phyloP scores from a whole-genome alignment of 352 stramenopile species.

The Halophytophthora polymorphica region DNA sequence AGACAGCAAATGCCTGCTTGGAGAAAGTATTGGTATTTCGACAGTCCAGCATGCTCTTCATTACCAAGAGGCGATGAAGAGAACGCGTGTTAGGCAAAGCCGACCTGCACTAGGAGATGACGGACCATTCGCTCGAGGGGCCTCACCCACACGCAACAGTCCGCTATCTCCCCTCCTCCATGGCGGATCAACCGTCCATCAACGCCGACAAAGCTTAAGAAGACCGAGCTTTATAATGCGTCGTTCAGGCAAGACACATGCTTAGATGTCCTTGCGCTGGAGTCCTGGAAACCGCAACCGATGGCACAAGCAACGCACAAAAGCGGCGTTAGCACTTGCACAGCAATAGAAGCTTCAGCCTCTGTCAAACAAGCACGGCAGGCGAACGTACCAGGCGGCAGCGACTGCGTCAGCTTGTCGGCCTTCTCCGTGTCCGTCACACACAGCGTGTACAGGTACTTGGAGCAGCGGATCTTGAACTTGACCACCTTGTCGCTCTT shows the following conservation, averaged over 20 bases:
- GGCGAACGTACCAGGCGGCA: constrained; percentile 90
- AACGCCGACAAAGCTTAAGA: constrained; percentile 51
- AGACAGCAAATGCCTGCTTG: too few species aligned
- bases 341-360: constrained; percentile 4
- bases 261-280: constrained; percentile 92
- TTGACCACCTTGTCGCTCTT: constrained; percentile 97
- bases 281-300: constrained; percentile 47
- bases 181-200: constrained; percentile 21
- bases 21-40: too few species aligned
- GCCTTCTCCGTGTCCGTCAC: constrained; percentile 99
- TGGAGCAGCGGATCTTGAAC: constrained; percentile 99
- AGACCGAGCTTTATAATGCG: constrained; percentile 82
- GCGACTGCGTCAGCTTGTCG: constrained; percentile 99
- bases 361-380: not conserved
- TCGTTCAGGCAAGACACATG: constrained; percentile 40
- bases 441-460: constrained; percentile 98
- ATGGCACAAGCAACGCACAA: not conserved
- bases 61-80: too few species aligned
- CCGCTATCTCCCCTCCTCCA: constrained; percentile 11
- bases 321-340: constrained; percentile 1
- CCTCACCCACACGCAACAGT: too few species aligned
- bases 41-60: too few species aligned
- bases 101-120: too few species aligned
- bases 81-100: too few species aligned
- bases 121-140: too few species aligned